Evolutionary conservation across 768 basidiomycete genomes (phyloP), one percentile per base, ranked within the genome.

Genomic region (Boletus rufocinnamomeus): DNA sequence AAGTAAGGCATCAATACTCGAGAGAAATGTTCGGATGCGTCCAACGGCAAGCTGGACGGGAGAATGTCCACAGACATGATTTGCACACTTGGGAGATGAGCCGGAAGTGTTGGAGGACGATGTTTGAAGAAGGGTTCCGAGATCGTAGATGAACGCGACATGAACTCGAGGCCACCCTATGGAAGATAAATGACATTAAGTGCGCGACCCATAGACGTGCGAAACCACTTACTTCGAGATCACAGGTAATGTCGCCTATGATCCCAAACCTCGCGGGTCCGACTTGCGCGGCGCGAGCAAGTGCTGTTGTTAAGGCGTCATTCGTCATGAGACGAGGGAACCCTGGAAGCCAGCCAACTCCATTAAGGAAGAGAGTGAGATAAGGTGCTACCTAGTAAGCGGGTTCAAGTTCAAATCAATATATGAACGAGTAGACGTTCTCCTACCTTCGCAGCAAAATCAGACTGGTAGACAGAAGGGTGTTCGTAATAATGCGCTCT

Each of bases 41-140:
- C 93, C 55, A 84, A 75, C 2, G 94, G 91, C 27, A 98, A 79
- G 56, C 89, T 84, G 0, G 95, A 82, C 0, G 95, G 95, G 5
- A 97, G 82, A 64, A 96, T 97, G 68, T 98, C 95, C 51, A 95
- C 89, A 0, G 91, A 84, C 84, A 95, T 94, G 64, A 96, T 85
- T 54, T 89, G 85, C 40, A 84, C 81, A n/a, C 77, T 74, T 0
- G 84, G 84, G 14, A 85, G 77, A 53, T 82, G 69, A 3, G 72
- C 63, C 0, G 80, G 76, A 6, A 82, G 74, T 17, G 67, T 68
- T 8, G 71, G 55, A 0, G 84, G 81, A 1, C 77, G 75, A 27
- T 77, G 68, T 44, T 77, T 81, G 73, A 85, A 91, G 69, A 85
- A 86, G 0, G 95, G 95, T 6, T 82, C 75, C 11, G 85, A 86